A percentile compares a stretch with the other conserved stretches of the same genome.
These are phyloP conservation scores for Coemansia sp. DNA, from an alignment of 192 early-diverging fungal species.

Conservation along the genomic window DNA sequence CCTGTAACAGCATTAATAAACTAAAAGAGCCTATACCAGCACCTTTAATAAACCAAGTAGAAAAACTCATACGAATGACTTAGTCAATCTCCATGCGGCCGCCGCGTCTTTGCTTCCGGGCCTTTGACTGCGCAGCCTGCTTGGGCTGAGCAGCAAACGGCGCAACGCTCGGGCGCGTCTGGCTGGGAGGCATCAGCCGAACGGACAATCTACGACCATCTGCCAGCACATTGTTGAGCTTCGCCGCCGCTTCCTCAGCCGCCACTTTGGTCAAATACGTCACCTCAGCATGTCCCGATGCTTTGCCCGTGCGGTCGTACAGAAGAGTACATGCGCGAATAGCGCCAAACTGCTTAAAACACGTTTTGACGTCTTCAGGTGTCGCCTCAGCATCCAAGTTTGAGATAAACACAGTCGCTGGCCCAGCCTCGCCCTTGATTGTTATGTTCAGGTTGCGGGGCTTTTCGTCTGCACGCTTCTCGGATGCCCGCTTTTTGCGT, in stretches of 20 bases:
- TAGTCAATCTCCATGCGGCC: conserved; percentile 49
- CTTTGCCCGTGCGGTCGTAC: conserved; percentile 41
- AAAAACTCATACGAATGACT: not conserved
- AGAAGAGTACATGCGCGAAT: conserved; percentile 51
- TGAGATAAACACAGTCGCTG: conserved; percentile 45
- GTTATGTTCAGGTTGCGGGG: conserved; percentile 21
- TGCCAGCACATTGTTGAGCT: conserved; percentile 49
- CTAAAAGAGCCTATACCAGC: conserved; percentile 45
- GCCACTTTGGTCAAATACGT: conserved; percentile 39
- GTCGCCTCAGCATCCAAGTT: conserved; percentile 54
- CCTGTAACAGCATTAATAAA: conserved; percentile 15
- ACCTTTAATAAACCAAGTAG: not conserved
- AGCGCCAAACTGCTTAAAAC: conserved; percentile 54
- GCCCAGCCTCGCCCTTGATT: conserved; percentile 47
- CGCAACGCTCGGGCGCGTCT: conserved; percentile 6
- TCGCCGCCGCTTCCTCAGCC: conserved; percentile 43
- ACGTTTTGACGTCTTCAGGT: conserved; percentile 53
- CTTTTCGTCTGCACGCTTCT: conserved; percentile 4
- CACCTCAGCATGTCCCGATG: conserved; percentile 52
- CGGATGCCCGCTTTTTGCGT: conserved; percentile 5
- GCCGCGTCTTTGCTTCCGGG: conserved; percentile 20
- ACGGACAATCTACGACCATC: conserved; percentile 48
- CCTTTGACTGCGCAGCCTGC: not conserved
- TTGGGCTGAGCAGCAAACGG: conserved; percentile 8
- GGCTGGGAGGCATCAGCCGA: conserved; percentile 15